Evolutionary conservation across 2,329 filamentous ascomycete genomes (phyloP).

Genomic region (Neopestalotiopsis rosae): DNA sequence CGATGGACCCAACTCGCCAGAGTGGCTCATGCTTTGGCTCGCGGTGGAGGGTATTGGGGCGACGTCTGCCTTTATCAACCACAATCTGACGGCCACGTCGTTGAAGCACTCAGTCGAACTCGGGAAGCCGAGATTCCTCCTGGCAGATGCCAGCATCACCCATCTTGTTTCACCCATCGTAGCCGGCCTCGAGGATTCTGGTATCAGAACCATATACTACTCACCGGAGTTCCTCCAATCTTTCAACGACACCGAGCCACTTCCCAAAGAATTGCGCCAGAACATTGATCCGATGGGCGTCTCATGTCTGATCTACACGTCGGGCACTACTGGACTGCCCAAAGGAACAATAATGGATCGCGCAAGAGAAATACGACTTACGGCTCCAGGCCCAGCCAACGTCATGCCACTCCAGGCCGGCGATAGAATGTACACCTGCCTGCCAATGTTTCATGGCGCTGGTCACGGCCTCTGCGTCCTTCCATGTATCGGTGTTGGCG

Average conservation of each 20-base stretch:
- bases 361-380: constrained; percentile 32
- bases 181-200: constrained; percentile 56
- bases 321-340: constrained; percentile 76
- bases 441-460: constrained; percentile 80
- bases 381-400: constrained; percentile 22
- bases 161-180: constrained; percentile 63
- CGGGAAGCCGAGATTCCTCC: constrained; percentile 56
- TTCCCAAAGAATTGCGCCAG: constrained; percentile 58
- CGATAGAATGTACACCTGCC: constrained; percentile 75
- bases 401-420: constrained; percentile 27
- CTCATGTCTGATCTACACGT: constrained; percentile 71
- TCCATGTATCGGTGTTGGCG: constrained; percentile 52
- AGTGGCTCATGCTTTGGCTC: constrained; percentile 70
- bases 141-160: constrained; percentile 61
- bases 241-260: constrained; percentile 49
- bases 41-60: constrained; percentile 69
- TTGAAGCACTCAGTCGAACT: constrained; percentile 70
- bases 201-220: constrained; percentile 62
- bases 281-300: constrained; percentile 56
- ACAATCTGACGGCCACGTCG: constrained; percentile 66
- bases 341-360: constrained; percentile 70
- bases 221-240: constrained; percentile 48
- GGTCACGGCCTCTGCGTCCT: constrained; percentile 61
- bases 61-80: constrained; percentile 72
- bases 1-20: constrained; percentile 69